A percentile compares a stretch with the other conserved stretches of the same genome.
These are phyloP conservation scores for Thermochaetoides dissita DNA, from an alignment of 2,329 filamentous ascomycete genomes.

Conservation along the genomic window DNA sequence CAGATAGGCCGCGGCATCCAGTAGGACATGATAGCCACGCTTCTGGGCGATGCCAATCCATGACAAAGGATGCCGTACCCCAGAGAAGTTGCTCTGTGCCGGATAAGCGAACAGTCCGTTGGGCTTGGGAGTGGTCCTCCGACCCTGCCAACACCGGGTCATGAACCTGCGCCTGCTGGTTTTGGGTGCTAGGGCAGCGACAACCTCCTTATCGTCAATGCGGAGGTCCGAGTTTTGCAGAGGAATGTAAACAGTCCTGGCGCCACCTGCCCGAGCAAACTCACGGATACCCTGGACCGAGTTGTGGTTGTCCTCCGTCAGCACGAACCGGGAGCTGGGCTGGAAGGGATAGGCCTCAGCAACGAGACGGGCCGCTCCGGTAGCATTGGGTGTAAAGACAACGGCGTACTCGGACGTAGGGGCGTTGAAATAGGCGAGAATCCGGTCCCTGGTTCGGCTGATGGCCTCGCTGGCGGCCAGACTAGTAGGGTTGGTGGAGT, in stretches of 20 bases:
- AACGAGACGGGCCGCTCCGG: slow-evolving; percentile 24
- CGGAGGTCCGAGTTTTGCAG: slow-evolving; percentile 17
- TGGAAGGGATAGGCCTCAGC: slow-evolving; percentile 26
- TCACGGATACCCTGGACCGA: slow-evolving; percentile 26
- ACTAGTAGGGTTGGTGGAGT: slow-evolving; percentile 26
- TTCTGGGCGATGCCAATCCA: slow-evolving; percentile 24
- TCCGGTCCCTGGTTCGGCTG: slow-evolving; percentile 19
- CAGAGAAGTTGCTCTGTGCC: slow-evolving; percentile 32
- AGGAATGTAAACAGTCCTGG: slow-evolving; percentile 21
- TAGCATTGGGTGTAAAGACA: slow-evolving; percentile 28
- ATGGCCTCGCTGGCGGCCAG: slow-evolving; percentile 21
- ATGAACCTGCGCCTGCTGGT: too few relatives aligned
- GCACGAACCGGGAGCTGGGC: slow-evolving; percentile 16
- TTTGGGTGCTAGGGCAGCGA: slow-evolving; percentile 13
- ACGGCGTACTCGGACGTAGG: slow-evolving; percentile 25
- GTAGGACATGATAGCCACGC: slow-evolving; percentile 26
- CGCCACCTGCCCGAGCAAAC: slow-evolving; percentile 19
- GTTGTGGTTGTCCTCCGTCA: slow-evolving; percentile 30
- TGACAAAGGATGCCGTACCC: slow-evolving; percentile 26
- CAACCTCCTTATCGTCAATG: slow-evolving; percentile 16
- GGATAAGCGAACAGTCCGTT: slow-evolving; percentile 30
- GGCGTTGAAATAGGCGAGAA: slow-evolving; percentile 23
- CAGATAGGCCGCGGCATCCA: slow-evolving; percentile 27
- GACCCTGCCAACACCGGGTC: too few relatives aligned
- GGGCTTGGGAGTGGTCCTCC: background rate